phyloP scores from a whole-genome alignment of 164 flowering plant genomes.

The Houttuynia cordata region DNA sequence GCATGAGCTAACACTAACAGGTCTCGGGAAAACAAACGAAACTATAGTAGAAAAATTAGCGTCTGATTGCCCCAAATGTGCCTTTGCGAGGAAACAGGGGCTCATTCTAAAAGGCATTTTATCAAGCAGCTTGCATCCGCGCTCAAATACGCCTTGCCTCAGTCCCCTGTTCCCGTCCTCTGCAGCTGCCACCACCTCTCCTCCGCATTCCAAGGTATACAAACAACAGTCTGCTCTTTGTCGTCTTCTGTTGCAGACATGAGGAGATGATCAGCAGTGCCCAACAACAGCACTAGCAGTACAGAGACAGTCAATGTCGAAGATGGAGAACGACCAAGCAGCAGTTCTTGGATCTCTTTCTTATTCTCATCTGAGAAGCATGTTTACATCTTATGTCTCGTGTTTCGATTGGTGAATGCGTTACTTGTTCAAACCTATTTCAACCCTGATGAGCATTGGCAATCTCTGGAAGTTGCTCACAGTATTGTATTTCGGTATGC shows the following conservation, averaged over 20 bases:
- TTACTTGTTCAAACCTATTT: slow-evolving; percentile 79
- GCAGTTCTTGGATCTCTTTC: neutral
- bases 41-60: no score
- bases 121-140: no score
- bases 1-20: no score
- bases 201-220: no score
- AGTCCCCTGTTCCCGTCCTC: no score
- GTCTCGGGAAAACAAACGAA: no score
- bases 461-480: slow-evolving; percentile 90
- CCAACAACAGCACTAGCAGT: neutral
- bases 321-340: neutral
- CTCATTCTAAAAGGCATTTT: no score
- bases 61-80: no score
- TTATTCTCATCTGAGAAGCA: slow-evolving; percentile 22
- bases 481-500: slow-evolving; percentile 65
- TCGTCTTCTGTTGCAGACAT: neutral
- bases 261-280: neutral
- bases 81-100: no score
- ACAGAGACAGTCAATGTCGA: neutral
- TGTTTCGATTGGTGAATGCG: slow-evolving; percentile 41
- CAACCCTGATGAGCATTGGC: slow-evolving; percentile 99
- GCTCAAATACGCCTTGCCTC: no score
- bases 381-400: slow-evolving; percentile 45
- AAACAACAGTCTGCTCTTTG: no score
- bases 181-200: no score